These are phyloP conservation scores for Pilobolus umbonatus DNA, from an alignment of 192 early-diverging fungal genomes.

Conservation along the genomic window DNA sequence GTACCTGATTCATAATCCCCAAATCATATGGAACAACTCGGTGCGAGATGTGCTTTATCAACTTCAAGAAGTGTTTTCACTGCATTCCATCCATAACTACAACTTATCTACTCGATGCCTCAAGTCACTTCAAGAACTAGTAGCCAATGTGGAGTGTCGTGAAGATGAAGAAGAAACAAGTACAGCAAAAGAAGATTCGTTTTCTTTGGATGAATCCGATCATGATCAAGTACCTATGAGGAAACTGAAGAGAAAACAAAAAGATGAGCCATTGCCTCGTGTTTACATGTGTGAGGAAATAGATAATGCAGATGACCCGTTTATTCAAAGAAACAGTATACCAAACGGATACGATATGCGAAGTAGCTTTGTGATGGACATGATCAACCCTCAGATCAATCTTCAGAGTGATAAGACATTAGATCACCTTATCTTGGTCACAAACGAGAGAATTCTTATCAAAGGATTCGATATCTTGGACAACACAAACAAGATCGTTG, in stretches of 20 bases:
- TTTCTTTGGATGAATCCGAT: no score
- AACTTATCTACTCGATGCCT: constrained; percentile 75
- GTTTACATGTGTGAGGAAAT: neutral
- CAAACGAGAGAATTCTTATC: constrained; percentile 53
- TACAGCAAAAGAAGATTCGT: neutral
- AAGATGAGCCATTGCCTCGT: neutral
- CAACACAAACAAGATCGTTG: constrained; percentile 37
- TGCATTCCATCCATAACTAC: constrained; percentile 61
- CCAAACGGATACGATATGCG: constrained; percentile 45
- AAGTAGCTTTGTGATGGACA: constrained; percentile 49
- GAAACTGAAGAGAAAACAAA: no score
- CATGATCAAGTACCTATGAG: no score
- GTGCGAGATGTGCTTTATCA: constrained; percentile 76
- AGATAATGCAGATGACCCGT: constrained; percentile 33
- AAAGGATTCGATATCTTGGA: constrained; percentile 53
- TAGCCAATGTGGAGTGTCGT: constrained; percentile 35
- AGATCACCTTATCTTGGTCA: constrained; percentile 45
- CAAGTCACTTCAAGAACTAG: constrained; percentile 62
- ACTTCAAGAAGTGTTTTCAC: constrained; percentile 61
- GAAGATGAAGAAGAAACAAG: constrained; percentile 31
- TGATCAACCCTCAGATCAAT: constrained; percentile 68
- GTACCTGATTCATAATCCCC: constrained; percentile 78
- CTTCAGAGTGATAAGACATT: constrained; percentile 47
- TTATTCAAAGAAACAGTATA: constrained; percentile 46
- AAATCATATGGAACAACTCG: constrained; percentile 76